These are phyloP conservation scores for Aspergillus novofumigatus DNA, from an alignment of 2,329 filamentous ascomycete species.

Conservation along the genomic window DNA sequence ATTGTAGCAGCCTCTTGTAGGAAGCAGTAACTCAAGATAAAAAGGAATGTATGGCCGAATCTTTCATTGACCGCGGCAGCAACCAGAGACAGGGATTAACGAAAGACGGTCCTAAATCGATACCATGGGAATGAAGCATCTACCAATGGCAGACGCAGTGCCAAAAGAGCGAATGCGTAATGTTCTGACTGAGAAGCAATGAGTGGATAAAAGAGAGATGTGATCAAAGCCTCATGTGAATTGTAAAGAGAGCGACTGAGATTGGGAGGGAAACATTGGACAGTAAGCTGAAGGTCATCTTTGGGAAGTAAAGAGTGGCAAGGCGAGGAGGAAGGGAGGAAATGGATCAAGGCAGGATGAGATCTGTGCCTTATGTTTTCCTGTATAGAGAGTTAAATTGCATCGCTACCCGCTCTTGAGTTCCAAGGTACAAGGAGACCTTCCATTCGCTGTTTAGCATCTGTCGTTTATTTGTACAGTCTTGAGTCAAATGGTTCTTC, in stretches of 20 bases:
- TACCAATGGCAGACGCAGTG: neutral
- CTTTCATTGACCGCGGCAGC: neutral
- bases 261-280: neutral
- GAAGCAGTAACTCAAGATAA: neutral
- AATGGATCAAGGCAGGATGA: neutral
- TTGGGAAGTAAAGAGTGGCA: neutral
- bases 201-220: neutral
- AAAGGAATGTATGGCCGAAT: neutral
- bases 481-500: neutral
- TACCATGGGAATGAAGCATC: neutral
- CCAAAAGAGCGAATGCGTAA: neutral
- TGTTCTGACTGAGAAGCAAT: neutral
- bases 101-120: neutral
- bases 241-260: neutral
- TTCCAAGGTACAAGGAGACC: neutral
- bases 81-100: neutral
- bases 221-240: neutral
- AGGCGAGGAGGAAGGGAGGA: neutral
- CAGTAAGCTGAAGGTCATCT: neutral
- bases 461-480: neutral
- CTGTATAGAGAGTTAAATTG: neutral
- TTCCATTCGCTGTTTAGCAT: neutral
- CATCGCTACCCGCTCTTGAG: neutral
- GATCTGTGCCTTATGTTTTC: neutral
- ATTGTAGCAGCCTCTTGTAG: neutral